Evolutionary conservation across 2,329 filamentous ascomycete genomes (phyloP), one percentile per base, ranked within the genome.

Genomic region (Ophiosphaerella herpotricha): DNA sequence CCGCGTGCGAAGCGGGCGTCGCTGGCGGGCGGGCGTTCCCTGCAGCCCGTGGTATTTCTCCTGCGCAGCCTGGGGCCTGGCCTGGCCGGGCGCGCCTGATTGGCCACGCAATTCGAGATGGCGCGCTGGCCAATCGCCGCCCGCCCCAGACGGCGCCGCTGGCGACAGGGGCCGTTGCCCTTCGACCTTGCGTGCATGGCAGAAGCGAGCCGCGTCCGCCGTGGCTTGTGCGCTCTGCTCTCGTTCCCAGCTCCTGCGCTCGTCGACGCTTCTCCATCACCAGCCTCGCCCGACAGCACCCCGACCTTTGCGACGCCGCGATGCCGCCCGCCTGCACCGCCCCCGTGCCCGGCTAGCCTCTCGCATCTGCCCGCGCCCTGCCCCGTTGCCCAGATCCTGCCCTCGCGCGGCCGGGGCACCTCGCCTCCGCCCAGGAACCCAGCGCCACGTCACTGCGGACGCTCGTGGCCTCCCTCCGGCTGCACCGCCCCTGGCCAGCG

Each of bases 381-480:
- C 44, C 26, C 26, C n/a, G n/a, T n/a, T n/a, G 7, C 23, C 46
- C 46, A 35, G 12, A 32, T 18, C 26, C 26, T 46, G 36, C 46
- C 39, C 60, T 64, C 61, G 64, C 61, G 64, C 67, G 61, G 50
- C 57, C 34, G 21, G 42, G 34, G 11, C 26, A 29, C 26, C 1
- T 8, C 6, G 26, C 49, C 37, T 48, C 41, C 52, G 55, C 55
- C 49, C 60, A 64, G 55, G 50, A 56, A 48, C 54, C 48, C 62
- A 63, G 58, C 67, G 67, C 70, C 68, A 72, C 68, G 64, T 71
- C 63, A 61, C 71, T 66, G 55, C 61, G 50, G 52, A 50, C 52
- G 39, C 36, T 41, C 35, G 38, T 39, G 8, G 39, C 51, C 43
- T 51, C 47, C 47, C 45, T 42, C 43, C 26, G n/a, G 54, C 39